Evolutionary conservation across 2,329 filamentous ascomycete species (phyloP).

Genomic region (Fusarium duplospermum): DNA sequence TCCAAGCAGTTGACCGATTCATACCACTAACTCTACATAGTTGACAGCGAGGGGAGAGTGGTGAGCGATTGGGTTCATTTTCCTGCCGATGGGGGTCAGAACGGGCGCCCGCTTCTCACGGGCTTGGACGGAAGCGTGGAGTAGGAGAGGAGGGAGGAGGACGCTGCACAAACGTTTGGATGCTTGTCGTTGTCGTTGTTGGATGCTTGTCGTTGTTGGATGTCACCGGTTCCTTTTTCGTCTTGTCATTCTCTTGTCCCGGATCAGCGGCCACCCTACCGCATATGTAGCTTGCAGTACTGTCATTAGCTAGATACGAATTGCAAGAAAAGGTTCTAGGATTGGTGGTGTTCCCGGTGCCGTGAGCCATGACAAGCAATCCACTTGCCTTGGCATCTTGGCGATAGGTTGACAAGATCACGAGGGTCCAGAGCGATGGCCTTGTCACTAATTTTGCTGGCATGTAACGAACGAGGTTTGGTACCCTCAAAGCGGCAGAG

Average conservation of each 20-base stretch:
- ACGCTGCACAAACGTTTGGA: too few relatives aligned
- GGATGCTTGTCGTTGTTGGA: not conserved
- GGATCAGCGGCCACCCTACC: not conserved
- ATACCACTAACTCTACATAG: not conserved
- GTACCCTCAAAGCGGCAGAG: not conserved
- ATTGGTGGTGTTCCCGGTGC: too few relatives aligned
- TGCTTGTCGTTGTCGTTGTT: not conserved
- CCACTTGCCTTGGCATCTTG: not conserved
- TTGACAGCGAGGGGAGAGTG: not conserved
- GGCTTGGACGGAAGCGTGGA: not conserved
- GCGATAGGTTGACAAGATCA: not conserved
- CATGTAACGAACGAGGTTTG: not conserved
- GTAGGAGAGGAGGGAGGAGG: not conserved
- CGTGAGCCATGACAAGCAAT: too few relatives aligned
- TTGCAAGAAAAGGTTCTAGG: not conserved
- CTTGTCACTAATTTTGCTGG: not conserved
- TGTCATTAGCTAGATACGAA: not conserved
- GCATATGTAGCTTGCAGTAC: not conserved
- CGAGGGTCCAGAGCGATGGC: not conserved
- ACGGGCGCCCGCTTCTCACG: not conserved
- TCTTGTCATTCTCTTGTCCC: not conserved
- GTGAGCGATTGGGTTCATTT: not conserved
- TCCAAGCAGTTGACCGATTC: not conserved
- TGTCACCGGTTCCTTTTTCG: not conserved
- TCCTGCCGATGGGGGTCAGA: not conserved